Conservation (phyloP, 495 filamentous ascomycete species). For the Staphylotrichum longicolle region DNA sequence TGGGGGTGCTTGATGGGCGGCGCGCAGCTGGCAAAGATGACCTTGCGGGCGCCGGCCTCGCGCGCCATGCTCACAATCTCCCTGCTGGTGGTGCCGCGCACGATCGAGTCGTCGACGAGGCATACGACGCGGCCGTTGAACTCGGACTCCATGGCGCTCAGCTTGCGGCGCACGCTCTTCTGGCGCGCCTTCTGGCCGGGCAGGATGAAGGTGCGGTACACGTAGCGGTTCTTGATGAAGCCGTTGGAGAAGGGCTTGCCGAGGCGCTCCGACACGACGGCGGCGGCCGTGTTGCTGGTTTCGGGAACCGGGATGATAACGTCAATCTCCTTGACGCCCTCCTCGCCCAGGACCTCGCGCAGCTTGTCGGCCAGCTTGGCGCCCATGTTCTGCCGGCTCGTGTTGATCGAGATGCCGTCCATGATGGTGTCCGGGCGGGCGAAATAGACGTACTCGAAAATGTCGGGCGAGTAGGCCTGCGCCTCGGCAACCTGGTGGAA, state of each 20-base stretch:
- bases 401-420: conserved; percentile 89
- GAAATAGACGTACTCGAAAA: conserved; percentile 89
- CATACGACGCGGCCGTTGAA: conserved; percentile 82
- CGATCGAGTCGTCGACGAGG: conserved; percentile 90
- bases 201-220: conserved; percentile 96
- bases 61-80: conserved; percentile 94
- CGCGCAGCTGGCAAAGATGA: conserved; percentile 85
- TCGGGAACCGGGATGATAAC: conserved; percentile 51
- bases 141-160: conserved; percentile 83
- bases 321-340: conserved; percentile 80
- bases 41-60: conserved; percentile 85
- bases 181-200: conserved; percentile 81
- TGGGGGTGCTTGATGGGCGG: conserved; percentile 73
- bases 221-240: conserved; percentile 92
- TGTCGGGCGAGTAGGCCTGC: conserved; percentile 81
- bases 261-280: conserved; percentile 71
- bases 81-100: conserved; percentile 83
- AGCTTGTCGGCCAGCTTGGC: conserved; percentile 80
- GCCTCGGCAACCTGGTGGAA: conserved; percentile 73
- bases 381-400: conserved; percentile 89
- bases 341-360: conserved; percentile 65
- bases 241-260: conserved; percentile 72
- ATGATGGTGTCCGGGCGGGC: conserved; percentile 88
- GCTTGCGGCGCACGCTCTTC: conserved; percentile 72
- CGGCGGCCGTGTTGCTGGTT: conserved; percentile 70